Base-by-base conservation (phyloP, 495 filamentous ascomycete species). In the Podospora tetraspora region DNA sequence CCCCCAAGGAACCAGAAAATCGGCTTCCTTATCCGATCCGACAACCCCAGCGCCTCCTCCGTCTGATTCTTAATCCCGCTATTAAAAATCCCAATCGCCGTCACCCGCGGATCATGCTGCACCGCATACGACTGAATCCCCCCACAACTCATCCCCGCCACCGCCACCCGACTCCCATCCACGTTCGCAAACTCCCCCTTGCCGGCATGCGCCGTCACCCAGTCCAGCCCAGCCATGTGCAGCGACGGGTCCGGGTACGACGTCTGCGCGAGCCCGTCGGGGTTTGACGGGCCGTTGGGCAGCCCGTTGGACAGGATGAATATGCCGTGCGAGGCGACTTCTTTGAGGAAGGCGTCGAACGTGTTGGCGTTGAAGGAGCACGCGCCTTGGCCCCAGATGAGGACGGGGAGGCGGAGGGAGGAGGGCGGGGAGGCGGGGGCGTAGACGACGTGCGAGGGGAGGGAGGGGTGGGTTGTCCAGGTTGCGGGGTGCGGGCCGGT, bases 381-480 rank as follows among this genome's bases (percentile, higher is more conserved):
- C 0, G 61, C 61, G 61, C 61, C 61, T 63, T 63, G 29, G 61
- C 61, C 61, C 61, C 61, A 63, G 61, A 43, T 24, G 61, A 63
- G 13, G 27, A 63, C 30, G 25, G 61, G 61, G 19, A 63, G 61
- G n/a, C 32, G 27, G 61, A 63, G 61, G 29, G 25, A 21, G 0
- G 61, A 19, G 30, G 61, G 61, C 1, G 29, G 61, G 27, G 27
- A 22, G 30, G 61, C 22, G 2, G 61, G 61, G 1, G 61, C 61
- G 61, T 63, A 63, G 29, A 63, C 22, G 27, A 63, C 61, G 29
- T 63, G 61, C 0, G 43, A 52, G 5, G 43, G 43, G 43, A 52
- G 43, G 43, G 43, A n/a, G 16, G 43, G 43, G 19, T 52, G 43
- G 5, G 43, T 52, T 5, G 5, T n/a, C 43, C 43, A 52, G 6